Evolutionary conservation across 106 monocot species (phyloP).

Genomic region (Agapanthus africanus): DNA sequence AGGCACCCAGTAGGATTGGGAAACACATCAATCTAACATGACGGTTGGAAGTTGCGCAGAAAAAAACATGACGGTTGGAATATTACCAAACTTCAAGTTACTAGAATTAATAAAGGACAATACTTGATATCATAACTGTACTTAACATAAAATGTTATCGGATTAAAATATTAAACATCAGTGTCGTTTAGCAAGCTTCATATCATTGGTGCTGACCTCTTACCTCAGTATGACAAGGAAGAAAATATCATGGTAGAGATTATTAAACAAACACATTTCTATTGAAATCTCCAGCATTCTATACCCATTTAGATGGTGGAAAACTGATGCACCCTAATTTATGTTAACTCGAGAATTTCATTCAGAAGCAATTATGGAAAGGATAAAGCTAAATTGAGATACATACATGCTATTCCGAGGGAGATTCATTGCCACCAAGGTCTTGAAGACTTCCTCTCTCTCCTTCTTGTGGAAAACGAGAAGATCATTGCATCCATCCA

Average conservation of each 20-base stretch:
- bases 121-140: too few species aligned
- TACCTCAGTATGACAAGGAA: neutral
- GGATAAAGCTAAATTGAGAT: slow-evolving; percentile 7
- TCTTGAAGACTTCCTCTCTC: slow-evolving; percentile 96
- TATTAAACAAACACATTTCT: neutral
- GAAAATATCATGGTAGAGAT: neutral
- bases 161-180: too few species aligned
- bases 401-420: slow-evolving; percentile 97
- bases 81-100: too few species aligned
- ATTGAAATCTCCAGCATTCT: neutral
- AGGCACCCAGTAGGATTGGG: too few species aligned
- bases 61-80: too few species aligned
- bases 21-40: too few species aligned
- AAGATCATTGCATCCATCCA: slow-evolving; percentile 98
- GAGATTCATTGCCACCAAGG: slow-evolving; percentile 87
- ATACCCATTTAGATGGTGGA: neutral
- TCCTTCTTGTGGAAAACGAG: slow-evolving; percentile 99
- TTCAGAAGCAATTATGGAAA: neutral
- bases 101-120: too few species aligned
- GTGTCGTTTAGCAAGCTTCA: neutral
- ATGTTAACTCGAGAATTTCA: neutral
- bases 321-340: too few species aligned
- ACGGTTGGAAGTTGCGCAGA: too few species aligned
- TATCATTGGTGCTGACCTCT: neutral
- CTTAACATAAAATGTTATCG: too few species aligned